These are phyloP conservation scores for Scheffersomyces titani DNA, from an alignment of 1,139 yeast species.

Conservation along the genomic window DNA sequence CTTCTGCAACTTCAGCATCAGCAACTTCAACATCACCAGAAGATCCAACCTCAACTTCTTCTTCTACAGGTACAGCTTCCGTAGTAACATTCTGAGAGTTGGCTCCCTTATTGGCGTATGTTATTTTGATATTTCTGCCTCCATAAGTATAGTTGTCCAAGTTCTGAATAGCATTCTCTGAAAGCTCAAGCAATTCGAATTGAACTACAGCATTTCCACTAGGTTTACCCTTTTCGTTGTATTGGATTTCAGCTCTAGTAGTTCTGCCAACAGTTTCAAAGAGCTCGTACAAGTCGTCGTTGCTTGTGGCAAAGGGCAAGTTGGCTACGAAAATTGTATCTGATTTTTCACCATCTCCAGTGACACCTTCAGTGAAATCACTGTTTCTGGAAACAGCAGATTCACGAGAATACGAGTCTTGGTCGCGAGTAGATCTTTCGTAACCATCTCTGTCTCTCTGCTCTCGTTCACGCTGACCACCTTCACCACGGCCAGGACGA, in stretches of 20 bases:
- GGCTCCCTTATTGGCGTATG: slow-evolving; percentile 50
- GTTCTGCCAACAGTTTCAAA: slow-evolving; percentile 86
- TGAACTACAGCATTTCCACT: slow-evolving; percentile 84
- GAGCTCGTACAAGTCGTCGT: slow-evolving; percentile 80
- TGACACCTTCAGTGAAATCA: slow-evolving; percentile 64
- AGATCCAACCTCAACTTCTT: slow-evolving; percentile 3
- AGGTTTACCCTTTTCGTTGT: slow-evolving; percentile 65
- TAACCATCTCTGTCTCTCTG: slow-evolving; percentile 10
- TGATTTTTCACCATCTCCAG: slow-evolving; percentile 64
- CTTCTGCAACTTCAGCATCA: not conserved
- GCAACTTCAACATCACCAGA: slow-evolving; percentile 3
- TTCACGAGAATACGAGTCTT: slow-evolving; percentile 3
- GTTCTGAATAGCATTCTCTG: slow-evolving; percentile 73
- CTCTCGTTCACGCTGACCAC: slow-evolving; percentile 12
- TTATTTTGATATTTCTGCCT: slow-evolving; percentile 66
- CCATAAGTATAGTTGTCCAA: slow-evolving; percentile 84
- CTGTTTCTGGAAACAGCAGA: slow-evolving; percentile 33
- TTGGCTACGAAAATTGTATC: slow-evolving; percentile 71
- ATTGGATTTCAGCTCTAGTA: slow-evolving; percentile 74
- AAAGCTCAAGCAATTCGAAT: slow-evolving; percentile 67
- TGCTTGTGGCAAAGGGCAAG: slow-evolving; percentile 86
- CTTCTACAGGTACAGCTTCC: slow-evolving; percentile 2
- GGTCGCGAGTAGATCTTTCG: slow-evolving; percentile 5
- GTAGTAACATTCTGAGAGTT: not conserved
- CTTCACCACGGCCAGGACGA: slow-evolving; percentile 55